Conservation (phyloP, 148 eudicot species). For the Suaeda aralocaspica region DNA sequence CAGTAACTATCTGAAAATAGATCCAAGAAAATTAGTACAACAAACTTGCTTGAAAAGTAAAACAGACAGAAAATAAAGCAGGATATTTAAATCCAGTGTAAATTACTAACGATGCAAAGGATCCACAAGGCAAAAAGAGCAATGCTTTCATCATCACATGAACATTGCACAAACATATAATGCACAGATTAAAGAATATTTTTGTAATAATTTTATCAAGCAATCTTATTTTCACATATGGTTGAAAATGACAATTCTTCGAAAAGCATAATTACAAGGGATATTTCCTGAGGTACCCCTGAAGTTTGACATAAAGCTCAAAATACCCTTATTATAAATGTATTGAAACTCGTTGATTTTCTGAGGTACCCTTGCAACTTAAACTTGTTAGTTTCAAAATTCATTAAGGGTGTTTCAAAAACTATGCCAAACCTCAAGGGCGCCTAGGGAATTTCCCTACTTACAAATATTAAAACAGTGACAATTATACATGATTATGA, state of each 20-base stretch:
- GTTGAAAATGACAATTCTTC: not conserved
- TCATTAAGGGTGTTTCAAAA: too few species aligned
- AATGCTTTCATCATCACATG: not conserved
- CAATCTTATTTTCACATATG: not conserved
- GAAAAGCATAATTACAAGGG: not conserved
- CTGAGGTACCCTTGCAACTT: too few species aligned
- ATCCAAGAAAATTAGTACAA: constrained; percentile 1
- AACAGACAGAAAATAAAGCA: not conserved
- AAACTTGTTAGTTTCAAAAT: too few species aligned
- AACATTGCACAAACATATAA: too few species aligned
- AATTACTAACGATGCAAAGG: not conserved
- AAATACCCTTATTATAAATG: too few species aligned
- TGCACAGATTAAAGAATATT: not conserved
- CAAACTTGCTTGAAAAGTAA: not conserved
- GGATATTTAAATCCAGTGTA: not conserved
- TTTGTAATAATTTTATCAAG: not conserved
- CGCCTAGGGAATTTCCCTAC: too few species aligned
- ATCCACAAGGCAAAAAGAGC: not conserved
- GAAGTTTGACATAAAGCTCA: too few species aligned
- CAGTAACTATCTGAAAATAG: constrained; percentile 49
- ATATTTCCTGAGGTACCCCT: too few species aligned
- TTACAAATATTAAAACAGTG: too few species aligned
- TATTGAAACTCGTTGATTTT: too few species aligned
- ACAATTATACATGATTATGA: too few species aligned
- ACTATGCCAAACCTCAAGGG: too few species aligned